Percentiles rank a stretch among this genome's conserved stretches.
These are phyloP conservation scores for Pseudopithomyces chartarum DNA, from an alignment of 2,329 filamentous ascomycete genomes.

Conservation along the genomic window DNA sequence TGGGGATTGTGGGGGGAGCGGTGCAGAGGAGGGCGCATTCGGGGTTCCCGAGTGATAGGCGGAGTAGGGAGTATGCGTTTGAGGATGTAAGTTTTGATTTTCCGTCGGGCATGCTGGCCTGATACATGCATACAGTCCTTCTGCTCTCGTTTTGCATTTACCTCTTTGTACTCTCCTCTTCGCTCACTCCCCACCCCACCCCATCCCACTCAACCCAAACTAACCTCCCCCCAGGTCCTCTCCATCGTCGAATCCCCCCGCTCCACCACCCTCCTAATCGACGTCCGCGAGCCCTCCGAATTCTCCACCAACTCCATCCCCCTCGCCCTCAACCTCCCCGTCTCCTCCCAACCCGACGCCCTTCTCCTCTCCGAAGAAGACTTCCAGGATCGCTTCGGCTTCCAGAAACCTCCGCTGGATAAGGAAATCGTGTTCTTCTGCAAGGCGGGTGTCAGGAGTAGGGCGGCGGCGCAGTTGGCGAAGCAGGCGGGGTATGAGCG, in stretches of 20 bases:
- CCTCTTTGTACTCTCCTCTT: too few species aligned
- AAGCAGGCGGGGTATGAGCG: slow-evolving; percentile 74
- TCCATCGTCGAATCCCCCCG: slow-evolving; percentile 35
- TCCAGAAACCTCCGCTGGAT: slow-evolving; percentile 44
- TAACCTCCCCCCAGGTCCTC: slow-evolving; percentile 37
- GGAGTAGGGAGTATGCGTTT: slow-evolving; percentile 47
- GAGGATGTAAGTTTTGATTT: slow-evolving; percentile 33
- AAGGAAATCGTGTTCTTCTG: slow-evolving; percentile 76
- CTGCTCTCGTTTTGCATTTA: background rate
- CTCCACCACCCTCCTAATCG: slow-evolving; percentile 48
- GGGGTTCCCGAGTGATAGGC: slow-evolving; percentile 26
- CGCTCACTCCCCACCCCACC: background rate
- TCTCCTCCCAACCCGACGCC: slow-evolving; percentile 76
- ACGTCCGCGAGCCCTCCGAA: slow-evolving; percentile 76
- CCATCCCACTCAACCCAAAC: background rate
- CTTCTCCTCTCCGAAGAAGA: slow-evolving; percentile 77
- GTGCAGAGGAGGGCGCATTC: slow-evolving; percentile 44
- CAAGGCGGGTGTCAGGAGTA: slow-evolving; percentile 84
- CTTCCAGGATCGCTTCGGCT: slow-evolving; percentile 83
- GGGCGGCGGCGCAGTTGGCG: slow-evolving; percentile 77
- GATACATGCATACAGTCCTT: too few species aligned
- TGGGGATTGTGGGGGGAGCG: background rate
- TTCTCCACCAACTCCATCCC: slow-evolving; percentile 72
- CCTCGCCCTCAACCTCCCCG: slow-evolving; percentile 78
- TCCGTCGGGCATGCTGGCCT: too few species aligned